Evolutionary conservation across 768 basidiomycete genomes (phyloP).

Genomic region (Inosperma sp.): DNA sequence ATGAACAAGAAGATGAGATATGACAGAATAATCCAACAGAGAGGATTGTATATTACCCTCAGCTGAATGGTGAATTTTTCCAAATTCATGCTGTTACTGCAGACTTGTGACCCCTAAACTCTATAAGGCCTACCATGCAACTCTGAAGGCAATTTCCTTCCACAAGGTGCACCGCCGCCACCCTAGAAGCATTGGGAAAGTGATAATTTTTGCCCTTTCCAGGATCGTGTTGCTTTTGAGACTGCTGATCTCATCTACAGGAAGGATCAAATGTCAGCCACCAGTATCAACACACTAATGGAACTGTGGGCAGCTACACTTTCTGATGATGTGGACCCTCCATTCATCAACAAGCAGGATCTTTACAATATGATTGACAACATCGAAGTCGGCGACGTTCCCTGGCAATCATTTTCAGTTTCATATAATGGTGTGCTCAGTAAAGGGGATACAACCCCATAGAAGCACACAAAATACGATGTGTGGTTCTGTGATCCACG

Average conservation of each 20-base stretch:
- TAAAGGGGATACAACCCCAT: slow-evolving; percentile 22
- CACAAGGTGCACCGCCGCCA: no score
- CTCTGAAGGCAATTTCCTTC: no score
- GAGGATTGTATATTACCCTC: no score
- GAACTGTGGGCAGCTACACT: slow-evolving; percentile 22
- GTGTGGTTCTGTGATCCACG: slow-evolving; percentile 33
- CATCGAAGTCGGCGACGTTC: slow-evolving; percentile 30
- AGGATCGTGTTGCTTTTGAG: background rate
- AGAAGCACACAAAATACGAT: slow-evolving; percentile 29
- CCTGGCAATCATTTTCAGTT: slow-evolving; percentile 34
- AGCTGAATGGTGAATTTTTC: no score
- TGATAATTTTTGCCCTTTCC: background rate
- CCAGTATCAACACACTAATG: slow-evolving; percentile 24
- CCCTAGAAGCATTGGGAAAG: background rate
- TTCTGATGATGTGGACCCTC: slow-evolving; percentile 21
- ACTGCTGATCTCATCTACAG: background rate
- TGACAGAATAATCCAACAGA: no score
- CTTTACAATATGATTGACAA: slow-evolving; percentile 33
- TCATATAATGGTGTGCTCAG: slow-evolving; percentile 24
- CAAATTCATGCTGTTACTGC: no score
- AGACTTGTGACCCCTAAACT: no score
- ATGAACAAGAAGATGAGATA: no score
- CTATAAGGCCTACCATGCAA: no score
- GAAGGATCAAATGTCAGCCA: slow-evolving; percentile 16
- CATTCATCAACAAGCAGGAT: slow-evolving; percentile 30